These are phyloP conservation scores for Clavispora fructus DNA, from an alignment of 805 yeast genomes.

Conservation along the genomic window DNA sequence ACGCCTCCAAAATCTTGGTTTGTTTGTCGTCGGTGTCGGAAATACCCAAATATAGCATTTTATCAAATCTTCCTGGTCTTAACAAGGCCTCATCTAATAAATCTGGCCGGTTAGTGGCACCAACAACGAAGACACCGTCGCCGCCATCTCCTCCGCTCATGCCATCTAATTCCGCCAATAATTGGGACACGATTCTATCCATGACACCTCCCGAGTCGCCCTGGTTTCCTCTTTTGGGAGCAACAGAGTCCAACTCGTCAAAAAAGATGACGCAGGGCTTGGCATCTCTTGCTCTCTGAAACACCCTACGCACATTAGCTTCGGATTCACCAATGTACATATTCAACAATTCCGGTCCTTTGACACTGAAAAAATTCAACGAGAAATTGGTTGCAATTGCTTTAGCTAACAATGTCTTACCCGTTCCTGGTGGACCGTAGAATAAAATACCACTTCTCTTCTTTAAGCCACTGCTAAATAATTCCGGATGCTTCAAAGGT, in stretches of 20 bases:
- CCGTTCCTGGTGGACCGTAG: conserved; percentile 99
- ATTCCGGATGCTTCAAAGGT: conserved; percentile 90
- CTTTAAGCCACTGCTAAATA: conserved; percentile 83
- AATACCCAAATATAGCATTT: conserved; percentile 88
- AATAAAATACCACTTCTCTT: conserved; percentile 91
- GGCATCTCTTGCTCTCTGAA: conserved; percentile 92
- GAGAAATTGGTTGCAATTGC: conserved; percentile 96
- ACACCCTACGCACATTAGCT: conserved; percentile 91
- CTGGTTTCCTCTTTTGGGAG: conserved; percentile 97
- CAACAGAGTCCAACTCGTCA: conserved; percentile 96
- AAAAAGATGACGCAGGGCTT: conserved; percentile 96
- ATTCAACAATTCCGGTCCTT: conserved; percentile 93
- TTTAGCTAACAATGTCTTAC: conserved; percentile 91
- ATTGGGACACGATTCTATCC: conserved; percentile 96
- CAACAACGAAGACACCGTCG: conserved; percentile 94
- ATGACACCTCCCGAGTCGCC: conserved; percentile 99
- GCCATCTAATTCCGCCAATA: conserved; percentile 92
- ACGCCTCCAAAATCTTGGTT: conserved; percentile 75
- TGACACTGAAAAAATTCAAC: conserved; percentile 89
- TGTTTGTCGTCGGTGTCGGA: conserved; percentile 90
- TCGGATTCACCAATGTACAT: conserved; percentile 99
- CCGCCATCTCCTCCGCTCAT: conserved; percentile 65
- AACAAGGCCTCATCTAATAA: conserved; percentile 87
- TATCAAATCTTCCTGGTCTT: conserved; percentile 94
- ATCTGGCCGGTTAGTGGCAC: conserved; percentile 98